phyloP scores from a whole-genome alignment of 2,329 filamentous ascomycete genomes.

The Fusarium camptoceras region DNA sequence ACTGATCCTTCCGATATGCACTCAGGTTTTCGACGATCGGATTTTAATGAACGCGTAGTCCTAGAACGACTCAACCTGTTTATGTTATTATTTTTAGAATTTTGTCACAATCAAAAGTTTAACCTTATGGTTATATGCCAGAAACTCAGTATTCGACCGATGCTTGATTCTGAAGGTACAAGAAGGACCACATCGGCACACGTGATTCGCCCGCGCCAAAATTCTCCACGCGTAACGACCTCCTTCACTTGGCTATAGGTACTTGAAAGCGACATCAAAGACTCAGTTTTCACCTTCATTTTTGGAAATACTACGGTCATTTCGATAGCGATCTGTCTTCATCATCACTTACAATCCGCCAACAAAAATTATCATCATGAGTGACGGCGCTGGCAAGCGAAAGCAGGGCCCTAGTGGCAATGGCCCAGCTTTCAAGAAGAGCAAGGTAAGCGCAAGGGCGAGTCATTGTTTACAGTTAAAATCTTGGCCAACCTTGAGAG shows the following conservation, averaged over 20 bases:
- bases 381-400: slow-evolving; percentile 51
- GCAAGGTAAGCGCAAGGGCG: slow-evolving; percentile 51
- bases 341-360: not conserved
- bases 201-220: slow-evolving; percentile 37
- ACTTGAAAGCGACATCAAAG: slow-evolving; percentile 12
- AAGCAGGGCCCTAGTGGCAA: slow-evolving; percentile 50
- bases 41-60: not conserved
- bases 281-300: not conserved
- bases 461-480: not conserved
- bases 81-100: not conserved
- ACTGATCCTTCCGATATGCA: not conserved
- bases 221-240: slow-evolving; percentile 34
- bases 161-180: not conserved
- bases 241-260: not conserved
- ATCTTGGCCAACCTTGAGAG: not conserved
- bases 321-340: not conserved
- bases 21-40: not conserved
- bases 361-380: slow-evolving; percentile 41
- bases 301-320: not conserved
- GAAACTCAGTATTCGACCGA: not conserved
- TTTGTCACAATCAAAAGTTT: not conserved
- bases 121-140: not conserved
- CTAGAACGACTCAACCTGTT: rapidly evolving
- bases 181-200: slow-evolving; percentile 15
- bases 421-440: slow-evolving; percentile 53